Base-by-base conservation (phyloP, 495 filamentous ascomycete genomes). In the Podospora australis region DNA sequence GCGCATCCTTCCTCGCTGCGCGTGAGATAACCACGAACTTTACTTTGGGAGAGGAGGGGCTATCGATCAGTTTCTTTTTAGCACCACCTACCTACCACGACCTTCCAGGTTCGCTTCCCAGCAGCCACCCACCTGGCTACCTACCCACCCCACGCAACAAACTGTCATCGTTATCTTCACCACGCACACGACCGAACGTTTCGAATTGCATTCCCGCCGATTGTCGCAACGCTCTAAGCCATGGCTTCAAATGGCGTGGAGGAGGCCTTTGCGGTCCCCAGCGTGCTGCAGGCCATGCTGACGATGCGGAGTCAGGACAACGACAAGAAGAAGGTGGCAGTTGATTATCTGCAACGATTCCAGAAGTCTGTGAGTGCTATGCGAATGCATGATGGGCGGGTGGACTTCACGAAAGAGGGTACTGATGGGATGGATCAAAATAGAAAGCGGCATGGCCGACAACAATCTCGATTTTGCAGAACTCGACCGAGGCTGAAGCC, bases 331-430 rank as follows among this genome's bases (percentile, higher is more conserved):
- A 80, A 84, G 64, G 81, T 84, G 60, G 92, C 92, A 29, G 86
- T 92, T 64, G 81, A 90, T 56, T 97, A 82, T 66, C 78, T 99
- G 43, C 88, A 92, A 70, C 82, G 82, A 49, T 99, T 96, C 73
- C 92, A 99, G 80, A 99, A 97, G 78, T 95, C 92, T 60, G 91
- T 96, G 68, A 50, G 89, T 80, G 50, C 47, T 45, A 46, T 49
- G 47, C 49, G 5, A 10, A 4, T 22, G 25, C 22, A 21, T 13
- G 23, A 30, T 20, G 19, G 17, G 17, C 16, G 13, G 4, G 10
- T 8, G 4, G 16, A 13, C 11, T 23, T 8, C 38, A 20, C 10
- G 11, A 23, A n/a, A n/a, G n/a, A n/a, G n/a, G n/a, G n/a, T 23
- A 11, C 17, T 21, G 13, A 40, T 23, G 38, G 6, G 6, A 11